Evolutionary conservation across 176 grass and related monocot genomes (phyloP).

Genomic region (Bolboschoenus planiculmis): DNA sequence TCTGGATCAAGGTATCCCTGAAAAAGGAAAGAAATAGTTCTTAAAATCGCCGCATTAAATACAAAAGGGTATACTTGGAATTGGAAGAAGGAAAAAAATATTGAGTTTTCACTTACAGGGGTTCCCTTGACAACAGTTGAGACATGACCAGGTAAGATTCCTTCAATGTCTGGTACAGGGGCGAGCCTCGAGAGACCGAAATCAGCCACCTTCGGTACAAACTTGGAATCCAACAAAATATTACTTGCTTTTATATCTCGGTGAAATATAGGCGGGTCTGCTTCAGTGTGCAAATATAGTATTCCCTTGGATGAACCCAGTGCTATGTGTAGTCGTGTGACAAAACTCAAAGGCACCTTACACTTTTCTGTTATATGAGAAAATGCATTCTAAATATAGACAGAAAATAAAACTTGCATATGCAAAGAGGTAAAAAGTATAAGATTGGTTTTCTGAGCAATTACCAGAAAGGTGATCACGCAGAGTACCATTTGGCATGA

Average conservation of each 20-base stretch:
- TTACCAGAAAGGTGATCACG: slow-evolving; percentile 84
- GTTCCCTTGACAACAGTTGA: slow-evolving; percentile 96
- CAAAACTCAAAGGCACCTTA: slow-evolving; percentile 53
- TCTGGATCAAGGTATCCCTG: slow-evolving; percentile 99
- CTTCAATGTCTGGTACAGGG: slow-evolving; percentile 64
- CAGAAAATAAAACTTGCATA: background rate
- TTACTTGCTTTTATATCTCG: slow-evolving; percentile 97
- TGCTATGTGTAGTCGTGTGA: slow-evolving; percentile 52
- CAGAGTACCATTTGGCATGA: slow-evolving; percentile 85
- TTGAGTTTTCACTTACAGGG: slow-evolving; percentile 52
- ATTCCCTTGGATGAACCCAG: slow-evolving; percentile 83
- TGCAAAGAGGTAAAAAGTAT: background rate
- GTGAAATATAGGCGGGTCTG: slow-evolving; percentile 91
- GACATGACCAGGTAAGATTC: slow-evolving; percentile 51
- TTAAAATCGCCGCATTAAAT: background rate
- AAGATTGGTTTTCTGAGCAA: background rate
- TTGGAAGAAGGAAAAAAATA: background rate
- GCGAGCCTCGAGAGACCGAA: slow-evolving; percentile 95
- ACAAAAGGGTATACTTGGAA: background rate
- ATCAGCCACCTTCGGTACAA: slow-evolving; percentile 86
- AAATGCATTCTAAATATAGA: background rate
- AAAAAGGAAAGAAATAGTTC: background rate
- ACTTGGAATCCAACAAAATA: slow-evolving; percentile 78
- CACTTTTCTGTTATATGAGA: slow-evolving; percentile 34
- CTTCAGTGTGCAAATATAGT: slow-evolving; percentile 85